Evolutionary conservation across 306 rosid genomes (phyloP).

Genomic region (Medicago ruthenica): DNA sequence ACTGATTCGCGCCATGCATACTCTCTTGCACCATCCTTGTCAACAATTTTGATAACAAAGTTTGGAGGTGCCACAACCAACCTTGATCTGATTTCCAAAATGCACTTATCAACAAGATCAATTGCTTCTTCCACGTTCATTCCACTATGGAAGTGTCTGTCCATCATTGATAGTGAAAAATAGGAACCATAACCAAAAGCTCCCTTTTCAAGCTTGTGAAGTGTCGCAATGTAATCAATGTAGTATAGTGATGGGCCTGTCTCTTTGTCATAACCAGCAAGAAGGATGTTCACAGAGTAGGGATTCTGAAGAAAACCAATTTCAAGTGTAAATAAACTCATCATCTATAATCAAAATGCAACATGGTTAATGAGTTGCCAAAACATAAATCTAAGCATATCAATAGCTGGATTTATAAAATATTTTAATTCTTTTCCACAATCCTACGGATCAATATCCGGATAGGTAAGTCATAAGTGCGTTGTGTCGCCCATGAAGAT

Average conservation of each 20-base stretch:
- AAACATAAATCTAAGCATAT: constrained; percentile 4
- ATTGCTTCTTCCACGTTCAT: constrained; percentile 87
- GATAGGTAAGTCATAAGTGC: background rate
- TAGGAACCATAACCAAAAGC: constrained; percentile 97
- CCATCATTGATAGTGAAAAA: constrained; percentile 88
- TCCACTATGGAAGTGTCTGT: constrained; percentile 85
- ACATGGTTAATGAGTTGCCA: constrained; percentile 12
- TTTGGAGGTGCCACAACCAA: constrained; percentile 93
- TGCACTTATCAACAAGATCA: constrained; percentile 82
- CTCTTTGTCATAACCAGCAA: constrained; percentile 95
- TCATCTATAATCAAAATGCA: constrained; percentile 9
- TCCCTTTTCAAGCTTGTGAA: constrained; percentile 98
- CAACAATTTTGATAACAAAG: constrained; percentile 93
- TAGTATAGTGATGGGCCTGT: constrained; percentile 85
- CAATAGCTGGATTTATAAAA: constrained; percentile 1
- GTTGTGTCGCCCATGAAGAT: background rate
- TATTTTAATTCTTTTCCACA: background rate
- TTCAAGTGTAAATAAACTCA: constrained; percentile 29
- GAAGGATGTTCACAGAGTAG: constrained; percentile 82
- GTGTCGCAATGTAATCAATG: constrained; percentile 90
- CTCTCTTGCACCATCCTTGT: constrained; percentile 90
- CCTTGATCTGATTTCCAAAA: constrained; percentile 73
- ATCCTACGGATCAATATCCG: background rate
- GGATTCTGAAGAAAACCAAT: constrained; percentile 69
- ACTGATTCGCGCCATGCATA: constrained; percentile 86